Evolutionary conservation across 2,329 filamentous ascomycete species (phyloP), one percentile per base, ranked within the genome.

Genomic region (Balansia obtecta): DNA sequence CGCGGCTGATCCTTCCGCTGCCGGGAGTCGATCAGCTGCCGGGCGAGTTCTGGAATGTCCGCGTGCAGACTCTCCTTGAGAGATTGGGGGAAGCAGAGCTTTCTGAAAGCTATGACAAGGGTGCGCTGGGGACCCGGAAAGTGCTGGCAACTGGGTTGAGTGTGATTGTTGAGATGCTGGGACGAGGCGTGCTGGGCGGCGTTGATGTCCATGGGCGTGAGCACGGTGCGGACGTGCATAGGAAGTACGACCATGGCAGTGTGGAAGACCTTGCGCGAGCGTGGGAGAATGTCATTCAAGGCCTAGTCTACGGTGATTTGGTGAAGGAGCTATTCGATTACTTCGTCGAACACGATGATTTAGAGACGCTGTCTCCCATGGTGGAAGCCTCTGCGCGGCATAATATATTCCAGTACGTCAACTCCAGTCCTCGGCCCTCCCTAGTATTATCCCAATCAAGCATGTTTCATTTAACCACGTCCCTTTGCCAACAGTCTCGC

Each of bases 91-190:
- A 81, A 33, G 84, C 80, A 2, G 80, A 87, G 47, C 69, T 91
- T 33, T 88, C 84, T 1, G 86, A 91, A 64, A 88, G 84, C 62
- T 91, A 89, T 60, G 86, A 91, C 63, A 88, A 88, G 65, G 86
- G 84, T 13, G 74, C 80, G 0, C 67, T 91, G 56, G 86, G 86
- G 0, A 81, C 82, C 52, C 74, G 86, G 48, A 89, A 88, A 68
- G 86, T 83, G 18, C 67, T 91, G 46, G 79, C 86, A 0, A 88
- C 86, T 7, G 85, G 83, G 0, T 74, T 82, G 10, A 84, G 83
- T 37, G 78, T 80, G 7, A 65, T 90, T 51, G 72, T 87, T 49
- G 86, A 89, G 65, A 80, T 82, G 60, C 68, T 86, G 12, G 80
- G 79, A 0, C 70, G 85, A 53, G 86, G 83, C 7, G 71, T 78